Conservation (phyloP, 306 rosid genomes). For the Crotalaria pallida region DNA sequence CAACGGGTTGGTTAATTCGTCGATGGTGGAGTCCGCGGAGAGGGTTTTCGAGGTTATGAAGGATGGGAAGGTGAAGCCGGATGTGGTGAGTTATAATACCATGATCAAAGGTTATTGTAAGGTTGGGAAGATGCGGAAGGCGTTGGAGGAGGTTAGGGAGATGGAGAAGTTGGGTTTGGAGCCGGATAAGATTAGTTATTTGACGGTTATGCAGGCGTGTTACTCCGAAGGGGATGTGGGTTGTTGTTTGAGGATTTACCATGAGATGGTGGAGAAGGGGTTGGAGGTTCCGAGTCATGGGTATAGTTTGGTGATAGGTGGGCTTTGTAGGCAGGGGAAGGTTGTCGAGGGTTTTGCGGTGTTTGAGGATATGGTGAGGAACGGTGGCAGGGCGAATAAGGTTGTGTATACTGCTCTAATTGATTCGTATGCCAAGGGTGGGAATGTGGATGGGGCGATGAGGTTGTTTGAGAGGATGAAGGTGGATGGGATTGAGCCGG, state of each 20-base stretch:
- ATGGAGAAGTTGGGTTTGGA: constrained; percentile 52
- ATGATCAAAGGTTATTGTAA: constrained; percentile 78
- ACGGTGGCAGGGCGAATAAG: constrained; percentile 55
- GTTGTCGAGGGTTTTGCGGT: constrained; percentile 56
- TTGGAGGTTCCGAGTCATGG: constrained; percentile 58
- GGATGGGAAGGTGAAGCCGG: constrained; percentile 47
- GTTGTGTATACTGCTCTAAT: constrained; percentile 72
- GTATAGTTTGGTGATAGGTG: constrained; percentile 64
- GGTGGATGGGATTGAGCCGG: constrained; percentile 55
- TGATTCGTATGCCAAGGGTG: constrained; percentile 60
- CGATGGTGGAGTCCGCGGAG: constrained; percentile 62
- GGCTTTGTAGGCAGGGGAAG: constrained; percentile 61
- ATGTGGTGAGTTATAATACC: constrained; percentile 63
- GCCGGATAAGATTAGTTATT: constrained; percentile 73
- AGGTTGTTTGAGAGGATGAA: constrained; percentile 68
- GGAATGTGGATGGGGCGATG: constrained; percentile 57
- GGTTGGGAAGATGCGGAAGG: constrained; percentile 48
- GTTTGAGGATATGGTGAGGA: constrained; percentile 57
- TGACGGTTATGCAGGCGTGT: constrained; percentile 70
- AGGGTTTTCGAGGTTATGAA: constrained; percentile 64
- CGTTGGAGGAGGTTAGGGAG: constrained; percentile 43
- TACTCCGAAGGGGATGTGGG: constrained; percentile 56
- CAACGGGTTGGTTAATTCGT: constrained; percentile 66
- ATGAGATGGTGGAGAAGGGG: constrained; percentile 71
- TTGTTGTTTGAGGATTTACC: constrained; percentile 68